These are phyloP conservation scores for Pestalotiopsis sp. DNA, from an alignment of 2,329 filamentous ascomycete genomes.

Conservation along the genomic window DNA sequence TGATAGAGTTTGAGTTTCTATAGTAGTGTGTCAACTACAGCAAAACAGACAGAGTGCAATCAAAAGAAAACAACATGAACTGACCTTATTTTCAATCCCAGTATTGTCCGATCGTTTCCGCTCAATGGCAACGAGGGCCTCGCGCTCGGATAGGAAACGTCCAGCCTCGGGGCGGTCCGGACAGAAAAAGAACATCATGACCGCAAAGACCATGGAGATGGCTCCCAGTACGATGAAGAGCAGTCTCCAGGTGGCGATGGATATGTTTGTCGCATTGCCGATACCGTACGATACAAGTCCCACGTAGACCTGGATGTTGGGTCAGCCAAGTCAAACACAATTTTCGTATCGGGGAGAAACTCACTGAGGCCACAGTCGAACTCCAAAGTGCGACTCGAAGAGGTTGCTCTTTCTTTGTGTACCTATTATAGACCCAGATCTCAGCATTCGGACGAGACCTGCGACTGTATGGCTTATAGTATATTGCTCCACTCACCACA, in stretches of 20 bases:
- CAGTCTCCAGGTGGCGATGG: background rate
- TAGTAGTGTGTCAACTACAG: background rate
- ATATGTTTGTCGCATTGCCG: background rate
- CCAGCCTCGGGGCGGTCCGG: background rate
- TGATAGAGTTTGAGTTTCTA: constrained; percentile 1
- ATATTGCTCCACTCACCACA: background rate
- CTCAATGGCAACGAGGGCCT: background rate
- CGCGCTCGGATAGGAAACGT: background rate
- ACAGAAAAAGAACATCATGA: background rate
- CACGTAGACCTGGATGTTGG: constrained; percentile 28
- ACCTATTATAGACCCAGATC: constrained; percentile 19
- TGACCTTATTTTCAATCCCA: background rate
- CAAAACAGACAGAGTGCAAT: too few species aligned
- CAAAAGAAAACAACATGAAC: too few species aligned
- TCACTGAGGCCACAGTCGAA: constrained; percentile 35
- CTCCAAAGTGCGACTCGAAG: constrained; percentile 29
- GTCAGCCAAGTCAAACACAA: constrained; percentile 30
- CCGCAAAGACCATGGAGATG: background rate
- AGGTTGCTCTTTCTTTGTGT: constrained; percentile 26
- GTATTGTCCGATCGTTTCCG: background rate
- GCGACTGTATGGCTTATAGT: too few species aligned
- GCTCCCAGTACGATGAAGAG: background rate
- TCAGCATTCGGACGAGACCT: background rate
- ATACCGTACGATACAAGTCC: constrained; percentile 22
- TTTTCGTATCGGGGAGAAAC: constrained; percentile 36